A percentile compares a stretch with the other conserved stretches of the same genome.
phyloP scores from a whole-genome alignment of 352 stramenopile species.

The Blastocystis sp. region DNA sequence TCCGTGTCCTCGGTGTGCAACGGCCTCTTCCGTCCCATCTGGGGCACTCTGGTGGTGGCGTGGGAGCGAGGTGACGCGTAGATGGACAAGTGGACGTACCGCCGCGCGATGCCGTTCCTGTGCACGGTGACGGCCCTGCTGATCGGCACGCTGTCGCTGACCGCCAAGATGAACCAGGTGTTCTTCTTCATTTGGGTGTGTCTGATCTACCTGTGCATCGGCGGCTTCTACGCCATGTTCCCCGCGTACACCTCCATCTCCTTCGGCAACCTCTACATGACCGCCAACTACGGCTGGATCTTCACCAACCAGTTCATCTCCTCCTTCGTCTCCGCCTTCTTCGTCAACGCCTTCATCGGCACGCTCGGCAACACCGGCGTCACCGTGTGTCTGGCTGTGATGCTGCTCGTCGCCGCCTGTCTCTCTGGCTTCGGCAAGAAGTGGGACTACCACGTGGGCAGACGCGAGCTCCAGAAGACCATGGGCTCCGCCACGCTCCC shows the following conservation, averaged over 20 bases:
- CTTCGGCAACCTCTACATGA: slow-evolving; percentile 69
- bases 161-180: background rate
- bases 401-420: slow-evolving; percentile 21
- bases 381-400: slow-evolving; percentile 42
- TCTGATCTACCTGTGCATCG: slow-evolving; percentile 72
- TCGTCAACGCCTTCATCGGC: slow-evolving; percentile 64
- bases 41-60: slow-evolving; percentile 9
- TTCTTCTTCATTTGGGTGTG: slow-evolving; percentile 74
- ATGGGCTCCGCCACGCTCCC: background rate
- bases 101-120: slow-evolving; percentile 50
- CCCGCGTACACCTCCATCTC: slow-evolving; percentile 69
- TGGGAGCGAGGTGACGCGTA: background rate
- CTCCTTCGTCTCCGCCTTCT: slow-evolving; percentile 62
- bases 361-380: slow-evolving; percentile 55
- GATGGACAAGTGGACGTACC: slow-evolving; percentile 70
- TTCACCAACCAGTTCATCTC: slow-evolving; percentile 74
- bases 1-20: slow-evolving; percentile 70
- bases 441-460: slow-evolving; percentile 69
- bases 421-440: slow-evolving; percentile 72
- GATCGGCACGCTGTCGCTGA: slow-evolving; percentile 71
- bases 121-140: slow-evolving; percentile 46
- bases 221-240: slow-evolving; percentile 71
- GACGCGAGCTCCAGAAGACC: slow-evolving; percentile 13
- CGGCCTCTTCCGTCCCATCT: slow-evolving; percentile 61
- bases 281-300: slow-evolving; percentile 68